Conservation (phyloP, 2,329 filamentous ascomycete species). For the Aspergillus vadensis region DNA sequence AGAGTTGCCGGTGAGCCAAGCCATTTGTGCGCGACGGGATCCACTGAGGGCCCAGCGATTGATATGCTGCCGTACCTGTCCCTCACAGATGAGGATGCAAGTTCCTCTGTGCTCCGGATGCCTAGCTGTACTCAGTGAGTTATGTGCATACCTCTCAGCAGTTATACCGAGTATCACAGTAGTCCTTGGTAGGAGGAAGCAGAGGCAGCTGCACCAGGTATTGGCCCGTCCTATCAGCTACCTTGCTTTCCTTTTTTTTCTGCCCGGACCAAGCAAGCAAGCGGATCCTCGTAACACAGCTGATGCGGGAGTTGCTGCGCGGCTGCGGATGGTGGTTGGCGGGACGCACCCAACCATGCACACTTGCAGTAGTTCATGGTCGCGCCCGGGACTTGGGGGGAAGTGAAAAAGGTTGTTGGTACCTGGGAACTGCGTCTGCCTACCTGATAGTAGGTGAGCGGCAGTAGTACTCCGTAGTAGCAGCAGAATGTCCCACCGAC, state of each 20-base stretch:
- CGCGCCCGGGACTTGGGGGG: slow-evolving; percentile 12
- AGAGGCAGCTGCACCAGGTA: neutral
- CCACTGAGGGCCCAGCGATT: slow-evolving; percentile 21
- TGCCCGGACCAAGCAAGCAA: neutral
- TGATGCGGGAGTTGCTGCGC: slow-evolving; percentile 8
- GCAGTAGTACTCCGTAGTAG: neutral
- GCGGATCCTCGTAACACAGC: slow-evolving; percentile 4
- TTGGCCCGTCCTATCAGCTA: neutral
- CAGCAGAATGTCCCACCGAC: neutral
- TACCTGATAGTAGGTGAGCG: neutral
- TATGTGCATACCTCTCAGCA: neutral
- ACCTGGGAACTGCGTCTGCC: neutral
- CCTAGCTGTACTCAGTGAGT: neutral
- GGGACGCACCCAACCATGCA: slow-evolving; percentile 20
- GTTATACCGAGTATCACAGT: neutral
- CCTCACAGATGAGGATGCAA: slow-evolving; percentile 7
- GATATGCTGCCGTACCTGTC: slow-evolving; percentile 19
- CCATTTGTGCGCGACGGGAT: slow-evolving; percentile 17
- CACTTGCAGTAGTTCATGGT: slow-evolving; percentile 24
- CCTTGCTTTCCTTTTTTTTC: neutral
- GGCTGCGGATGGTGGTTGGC: slow-evolving; percentile 17
- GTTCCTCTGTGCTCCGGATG: neutral
- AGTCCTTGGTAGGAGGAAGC: neutral
- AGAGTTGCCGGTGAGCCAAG: slow-evolving; percentile 13
- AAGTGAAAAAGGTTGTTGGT: neutral